These are phyloP conservation scores for Sabuloglossum arenarium DNA, from an alignment of 495 filamentous ascomycete species.

Conservation along the genomic window DNA sequence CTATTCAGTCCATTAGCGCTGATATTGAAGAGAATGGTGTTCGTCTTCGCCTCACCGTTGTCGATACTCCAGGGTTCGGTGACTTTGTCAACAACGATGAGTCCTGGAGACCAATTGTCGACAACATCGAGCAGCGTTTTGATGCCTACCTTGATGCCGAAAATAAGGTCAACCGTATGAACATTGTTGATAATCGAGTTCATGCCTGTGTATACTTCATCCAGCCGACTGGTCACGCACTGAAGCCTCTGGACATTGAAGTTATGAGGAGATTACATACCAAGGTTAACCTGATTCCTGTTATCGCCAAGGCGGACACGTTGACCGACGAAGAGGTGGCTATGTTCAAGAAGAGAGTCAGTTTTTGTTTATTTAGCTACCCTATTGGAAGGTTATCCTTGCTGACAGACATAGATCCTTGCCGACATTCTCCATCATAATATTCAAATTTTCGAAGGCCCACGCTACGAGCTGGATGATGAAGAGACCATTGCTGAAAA, in stretches of 20 bases:
- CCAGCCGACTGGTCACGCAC: conserved; percentile 94
- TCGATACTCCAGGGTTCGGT: conserved; percentile 94
- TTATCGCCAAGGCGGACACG: conserved; percentile 96
- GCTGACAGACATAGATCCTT: conserved; percentile 45
- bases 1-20: conserved; percentile 94
- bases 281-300: conserved; percentile 99
- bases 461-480: conserved; percentile 93
- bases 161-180: conserved; percentile 99
- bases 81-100: conserved; percentile 99
- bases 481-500: conserved; percentile 99
- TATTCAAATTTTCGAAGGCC: conserved; percentile 97
- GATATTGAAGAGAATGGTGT: conserved; percentile 99
- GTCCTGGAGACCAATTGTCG: conserved; percentile 94
- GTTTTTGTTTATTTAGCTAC: conserved; percentile 21
- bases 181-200: conserved; percentile 97
- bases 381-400: neutral
- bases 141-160: conserved; percentile 96
- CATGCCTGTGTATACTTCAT: conserved; percentile 99
- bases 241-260: conserved; percentile 97
- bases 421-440: conserved; percentile 90
- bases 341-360: conserved; percentile 82
- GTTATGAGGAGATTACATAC: conserved; percentile 98
- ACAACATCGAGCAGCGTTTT: conserved; percentile 98
- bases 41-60: conserved; percentile 86
- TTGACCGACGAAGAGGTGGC: conserved; percentile 91